A percentile compares a stretch with the other conserved stretches of the same genome.
Evolutionary conservation across 257 asterid species (phyloP).

Genomic region (Cynanchum wilfordii): DNA sequence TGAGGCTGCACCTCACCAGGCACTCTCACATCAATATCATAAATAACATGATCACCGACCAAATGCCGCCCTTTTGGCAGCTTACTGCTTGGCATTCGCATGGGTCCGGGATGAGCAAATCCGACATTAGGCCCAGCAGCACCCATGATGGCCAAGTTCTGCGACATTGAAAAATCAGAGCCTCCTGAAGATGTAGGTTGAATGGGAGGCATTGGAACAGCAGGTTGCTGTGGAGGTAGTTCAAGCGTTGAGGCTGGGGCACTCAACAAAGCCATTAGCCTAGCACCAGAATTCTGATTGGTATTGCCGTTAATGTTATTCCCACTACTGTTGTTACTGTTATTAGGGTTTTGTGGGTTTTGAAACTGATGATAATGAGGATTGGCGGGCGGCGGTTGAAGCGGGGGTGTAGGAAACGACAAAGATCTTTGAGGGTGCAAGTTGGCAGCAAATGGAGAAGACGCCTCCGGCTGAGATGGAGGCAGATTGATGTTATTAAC

Average conservation of each 20-base stretch:
- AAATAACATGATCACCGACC: constrained; percentile 54
- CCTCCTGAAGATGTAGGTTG: constrained; percentile 60
- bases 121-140: constrained; percentile 41
- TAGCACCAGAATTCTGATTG: constrained; percentile 52
- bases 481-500: constrained; percentile 30
- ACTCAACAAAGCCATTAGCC: constrained; percentile 83
- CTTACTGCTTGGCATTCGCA: constrained; percentile 86
- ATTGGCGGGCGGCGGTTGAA: constrained; percentile 53
- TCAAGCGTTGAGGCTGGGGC: constrained; percentile 57
- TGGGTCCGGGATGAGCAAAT: constrained; percentile 40
- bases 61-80: constrained; percentile 90
- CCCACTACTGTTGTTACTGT: constrained; percentile 1
- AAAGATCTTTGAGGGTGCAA: constrained; percentile 72
- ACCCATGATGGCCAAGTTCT: constrained; percentile 27
- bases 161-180: constrained; percentile 48
- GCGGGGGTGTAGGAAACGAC: constrained; percentile 77
- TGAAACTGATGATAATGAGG: constrained; percentile 38
- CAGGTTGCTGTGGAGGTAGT: constrained; percentile 33
- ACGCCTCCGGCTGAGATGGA: constrained; percentile 30
- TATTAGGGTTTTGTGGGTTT: constrained; percentile 43
- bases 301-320: not conserved
- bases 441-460: constrained; percentile 33
- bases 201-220: constrained; percentile 37
- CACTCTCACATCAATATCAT: constrained; percentile 75
- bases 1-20: constrained; percentile 96